phyloP scores from a whole-genome alignment of 2,329 filamentous ascomycete genomes.

The Colletotrichum siamense region DNA sequence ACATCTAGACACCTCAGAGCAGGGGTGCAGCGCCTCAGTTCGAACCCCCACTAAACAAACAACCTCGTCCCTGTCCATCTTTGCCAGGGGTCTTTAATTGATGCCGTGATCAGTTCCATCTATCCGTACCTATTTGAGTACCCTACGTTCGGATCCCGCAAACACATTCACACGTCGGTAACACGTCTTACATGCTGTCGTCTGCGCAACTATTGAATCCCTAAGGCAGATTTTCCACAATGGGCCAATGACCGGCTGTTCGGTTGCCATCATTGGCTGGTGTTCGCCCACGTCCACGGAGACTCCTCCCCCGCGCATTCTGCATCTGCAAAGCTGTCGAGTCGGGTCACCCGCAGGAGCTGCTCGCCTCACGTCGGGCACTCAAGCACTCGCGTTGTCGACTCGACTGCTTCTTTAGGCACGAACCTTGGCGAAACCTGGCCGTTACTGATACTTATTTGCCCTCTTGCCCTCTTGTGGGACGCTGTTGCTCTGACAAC shows the following conservation, averaged over 20 bases:
- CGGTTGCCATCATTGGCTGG: conserved; percentile 1
- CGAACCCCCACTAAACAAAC: background rate
- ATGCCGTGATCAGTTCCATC: background rate
- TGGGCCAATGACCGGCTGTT: background rate
- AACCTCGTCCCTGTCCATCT: background rate
- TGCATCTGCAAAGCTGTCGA: background rate
- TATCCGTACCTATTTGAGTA: background rate
- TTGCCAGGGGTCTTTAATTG: background rate
- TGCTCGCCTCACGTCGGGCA: conserved; percentile 11
- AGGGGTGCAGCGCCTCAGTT: background rate
- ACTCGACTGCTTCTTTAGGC: background rate
- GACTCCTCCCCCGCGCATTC: background rate
- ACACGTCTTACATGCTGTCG: background rate
- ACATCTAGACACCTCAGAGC: background rate
- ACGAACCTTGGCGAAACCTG: background rate
- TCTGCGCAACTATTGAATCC: background rate
- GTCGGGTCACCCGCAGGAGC: background rate
- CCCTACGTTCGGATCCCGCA: background rate
- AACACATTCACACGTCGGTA: background rate
- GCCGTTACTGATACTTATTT: background rate
- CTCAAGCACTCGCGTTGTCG: background rate
- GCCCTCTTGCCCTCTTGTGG: background rate
- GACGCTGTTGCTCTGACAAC: background rate
- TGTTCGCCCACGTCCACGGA: conserved; percentile 9
- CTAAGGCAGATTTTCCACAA: background rate